phyloP scores from a whole-genome alignment of 2,329 filamentous ascomycete species.

The Talaromyces amestolkiae region DNA sequence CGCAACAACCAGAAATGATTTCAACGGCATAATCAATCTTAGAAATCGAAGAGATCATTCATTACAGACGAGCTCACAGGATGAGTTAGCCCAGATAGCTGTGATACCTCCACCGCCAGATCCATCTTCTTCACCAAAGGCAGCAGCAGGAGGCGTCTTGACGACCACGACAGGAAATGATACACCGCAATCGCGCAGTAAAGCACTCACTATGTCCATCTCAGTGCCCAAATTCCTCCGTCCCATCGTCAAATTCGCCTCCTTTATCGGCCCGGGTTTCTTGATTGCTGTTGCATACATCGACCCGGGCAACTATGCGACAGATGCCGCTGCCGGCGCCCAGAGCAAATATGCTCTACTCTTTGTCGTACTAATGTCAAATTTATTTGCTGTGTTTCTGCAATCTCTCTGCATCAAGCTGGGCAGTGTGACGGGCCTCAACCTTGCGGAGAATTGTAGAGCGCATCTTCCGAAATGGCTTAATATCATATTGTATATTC shows the following conservation, averaged over 20 bases:
- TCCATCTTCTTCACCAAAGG: slow-evolving; percentile 9
- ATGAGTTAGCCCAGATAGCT: not conserved
- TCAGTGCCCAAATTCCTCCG: slow-evolving; percentile 26
- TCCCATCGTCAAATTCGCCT: slow-evolving; percentile 40
- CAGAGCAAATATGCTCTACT: slow-evolving; percentile 45
- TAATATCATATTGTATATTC: slow-evolving; percentile 59
- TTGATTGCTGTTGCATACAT: slow-evolving; percentile 51
- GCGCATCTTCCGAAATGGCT: slow-evolving; percentile 65
- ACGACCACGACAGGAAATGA: slow-evolving; percentile 28
- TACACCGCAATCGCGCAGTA: slow-evolving; percentile 30
- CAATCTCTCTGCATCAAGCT: slow-evolving; percentile 58
- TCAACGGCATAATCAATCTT: slow-evolving; percentile 60
- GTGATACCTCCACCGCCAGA: slow-evolving; percentile 3
- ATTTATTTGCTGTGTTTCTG: slow-evolving; percentile 49
- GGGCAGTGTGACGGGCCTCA: slow-evolving; percentile 66
- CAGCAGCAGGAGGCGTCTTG: slow-evolving; percentile 25
- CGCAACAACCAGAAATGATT: slow-evolving; percentile 60
- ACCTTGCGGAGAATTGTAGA: slow-evolving; percentile 65
- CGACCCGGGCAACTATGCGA: slow-evolving; percentile 52
- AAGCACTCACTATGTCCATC: slow-evolving; percentile 32
- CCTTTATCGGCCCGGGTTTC: slow-evolving; percentile 50
- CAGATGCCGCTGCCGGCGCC: slow-evolving; percentile 50
- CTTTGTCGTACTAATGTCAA: slow-evolving; percentile 49
- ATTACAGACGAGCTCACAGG: not conserved
- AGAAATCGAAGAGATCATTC: slow-evolving; percentile 45